Conservation (phyloP, 345 rosid genomes). For the Kandelia obovata region DNA sequence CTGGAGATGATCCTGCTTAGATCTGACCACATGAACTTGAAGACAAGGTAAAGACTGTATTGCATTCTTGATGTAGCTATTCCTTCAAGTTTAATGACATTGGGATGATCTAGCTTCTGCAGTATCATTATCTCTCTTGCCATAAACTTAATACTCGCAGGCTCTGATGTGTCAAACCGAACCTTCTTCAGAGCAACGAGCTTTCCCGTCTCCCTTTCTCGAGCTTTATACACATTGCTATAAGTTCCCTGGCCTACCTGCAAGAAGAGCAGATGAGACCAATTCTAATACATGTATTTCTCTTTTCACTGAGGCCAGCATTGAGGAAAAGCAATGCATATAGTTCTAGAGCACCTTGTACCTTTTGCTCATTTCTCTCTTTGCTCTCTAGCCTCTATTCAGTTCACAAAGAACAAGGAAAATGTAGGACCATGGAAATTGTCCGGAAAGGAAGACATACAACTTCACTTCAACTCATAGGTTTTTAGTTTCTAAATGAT, state of each 20-base stretch:
- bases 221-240: constrained; percentile 87
- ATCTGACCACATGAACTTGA: constrained; percentile 69
- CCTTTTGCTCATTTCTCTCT: no score
- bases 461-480: no score
- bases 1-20: constrained; percentile 59
- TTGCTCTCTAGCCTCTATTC: no score
- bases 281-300: no score
- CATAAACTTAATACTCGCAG: constrained; percentile 85
- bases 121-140: constrained; percentile 79
- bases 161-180: constrained; percentile 76
- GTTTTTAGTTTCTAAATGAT: no score
- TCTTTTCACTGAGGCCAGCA: no score
- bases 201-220: constrained; percentile 61
- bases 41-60: constrained; percentile 81
- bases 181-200: constrained; percentile 89
- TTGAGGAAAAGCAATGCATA: no score
- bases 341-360: no score
- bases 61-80: constrained; percentile 87
- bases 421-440: no score
- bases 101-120: constrained; percentile 76
- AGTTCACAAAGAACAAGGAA: no score
- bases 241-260: constrained; percentile 93
- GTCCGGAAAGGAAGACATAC: no score
- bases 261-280: constrained; percentile 7
- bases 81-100: constrained; percentile 78